These are phyloP conservation scores for Pythium plurisporium DNA, from an alignment of 352 stramenopile genomes.

Conservation along the genomic window DNA sequence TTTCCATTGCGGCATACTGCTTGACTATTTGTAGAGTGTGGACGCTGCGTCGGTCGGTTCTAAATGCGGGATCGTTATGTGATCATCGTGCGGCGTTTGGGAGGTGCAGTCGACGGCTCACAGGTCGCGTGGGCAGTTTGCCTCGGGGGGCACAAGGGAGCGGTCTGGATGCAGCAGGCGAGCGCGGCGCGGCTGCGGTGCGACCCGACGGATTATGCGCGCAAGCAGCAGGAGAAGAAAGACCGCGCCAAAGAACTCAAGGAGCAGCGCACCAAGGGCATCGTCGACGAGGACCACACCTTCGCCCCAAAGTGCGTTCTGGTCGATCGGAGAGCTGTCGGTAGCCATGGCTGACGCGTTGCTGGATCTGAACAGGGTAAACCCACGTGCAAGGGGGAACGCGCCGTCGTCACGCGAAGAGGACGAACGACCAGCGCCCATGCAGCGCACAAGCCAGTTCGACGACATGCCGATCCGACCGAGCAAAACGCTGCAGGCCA, in stretches of 20 bases:
- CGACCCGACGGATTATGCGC: constrained; percentile 78
- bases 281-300: constrained; percentile 75
- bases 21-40: no score
- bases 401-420: constrained; percentile 50
- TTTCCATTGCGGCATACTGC: no score
- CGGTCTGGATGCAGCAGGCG: constrained; percentile 34
- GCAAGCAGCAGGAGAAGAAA: constrained; percentile 72
- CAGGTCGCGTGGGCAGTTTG: neutral
- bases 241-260: constrained; percentile 71
- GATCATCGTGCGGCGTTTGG: no score
- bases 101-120: no score
- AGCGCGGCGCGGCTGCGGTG: constrained; percentile 52
- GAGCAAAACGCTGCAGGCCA: constrained; percentile 27
- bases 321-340: neutral
- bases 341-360: neutral
- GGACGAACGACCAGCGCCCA: constrained; percentile 24
- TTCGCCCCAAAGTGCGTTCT: constrained; percentile 61
- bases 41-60: no score
- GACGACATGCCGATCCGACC: constrained; percentile 46
- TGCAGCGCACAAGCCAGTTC: constrained; percentile 19
- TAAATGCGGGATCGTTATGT: no score
- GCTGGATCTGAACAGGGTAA: constrained; percentile 30
- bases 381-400: constrained; percentile 29
- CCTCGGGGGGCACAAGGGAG: neutral
- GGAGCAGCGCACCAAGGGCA: constrained; percentile 55